Evolutionary conservation across 2,329 filamentous ascomycete species (phyloP), one percentile per base, ranked within the genome.

Genomic region (Trichoderma sp.): DNA sequence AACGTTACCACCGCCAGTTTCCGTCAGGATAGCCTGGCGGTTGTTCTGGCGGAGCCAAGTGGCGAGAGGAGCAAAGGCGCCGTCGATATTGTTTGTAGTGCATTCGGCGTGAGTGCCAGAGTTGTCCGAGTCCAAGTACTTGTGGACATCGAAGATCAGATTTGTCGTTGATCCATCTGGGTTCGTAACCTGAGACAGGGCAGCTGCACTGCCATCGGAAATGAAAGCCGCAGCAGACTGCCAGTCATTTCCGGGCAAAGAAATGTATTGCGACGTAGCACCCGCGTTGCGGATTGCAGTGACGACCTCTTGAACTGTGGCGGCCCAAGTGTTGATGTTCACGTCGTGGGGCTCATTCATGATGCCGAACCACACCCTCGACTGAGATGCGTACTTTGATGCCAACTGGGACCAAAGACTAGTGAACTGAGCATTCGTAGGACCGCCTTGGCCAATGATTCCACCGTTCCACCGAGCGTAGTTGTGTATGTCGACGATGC

Each of bases 311-410:
- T 90, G 87, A 63, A 84, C 82, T 0, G 85, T 85, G 2, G 78
- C 72, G 0, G 82, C 85, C 87, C 87, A 89, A 1, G 74, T 74
- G 48, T 70, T 73, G 68, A 87, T 78, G 68, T 85, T 79, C 62
- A 83, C 76, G 63, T 85, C 81, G 72, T 88, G 84, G 15, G 87
- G 87, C 76, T 86, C 88, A 74, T 90, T 90, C 86, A 89, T 89
- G 51, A 90, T 71, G 21, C 85, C 86, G 69, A 89, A 89, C 76
- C 47, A 82, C 83, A 41, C 77, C 70, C 63, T 84, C 74, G 10
- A 73, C 89, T 89, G 73, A 85, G 84, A 2, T 74, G 58, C 58
- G 14, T 62, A 62, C 14, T 62, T 62, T 3, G 48, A 21, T 78
- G 87, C 87, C 3, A 86, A 72, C 65, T 82, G 77, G 1, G 72